Percentiles rank a stretch among this genome's conserved stretches.
These are phyloP conservation scores for Lasiosphaeria miniovina DNA, from an alignment of 495 filamentous ascomycete genomes.

Conservation along the genomic window DNA sequence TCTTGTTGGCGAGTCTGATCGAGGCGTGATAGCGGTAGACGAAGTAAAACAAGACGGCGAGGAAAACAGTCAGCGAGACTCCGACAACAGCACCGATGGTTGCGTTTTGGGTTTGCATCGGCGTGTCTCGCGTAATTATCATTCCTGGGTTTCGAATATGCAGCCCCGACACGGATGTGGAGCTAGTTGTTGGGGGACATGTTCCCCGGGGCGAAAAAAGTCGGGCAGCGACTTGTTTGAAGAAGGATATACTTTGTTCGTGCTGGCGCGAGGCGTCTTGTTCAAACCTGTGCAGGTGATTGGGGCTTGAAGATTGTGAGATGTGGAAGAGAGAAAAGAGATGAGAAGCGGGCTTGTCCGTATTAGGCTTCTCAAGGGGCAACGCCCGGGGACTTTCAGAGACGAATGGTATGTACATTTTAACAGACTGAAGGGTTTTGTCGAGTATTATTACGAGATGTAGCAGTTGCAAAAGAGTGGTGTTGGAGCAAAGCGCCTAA, in stretches of 20 bases:
- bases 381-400: not conserved
- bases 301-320: not conserved
- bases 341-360: not conserved
- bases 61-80: slow-evolving; percentile 31
- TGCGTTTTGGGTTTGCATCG: slow-evolving; percentile 26
- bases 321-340: not conserved
- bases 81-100: slow-evolving; percentile 37
- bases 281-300: no score
- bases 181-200: not conserved
- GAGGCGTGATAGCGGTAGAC: slow-evolving; percentile 30
- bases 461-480: not conserved
- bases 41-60: slow-evolving; percentile 27
- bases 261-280: no score
- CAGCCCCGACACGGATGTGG: not conserved
- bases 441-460: not conserved
- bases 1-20: slow-evolving; percentile 25
- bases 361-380: not conserved
- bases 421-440: not conserved
- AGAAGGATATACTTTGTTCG: no score
- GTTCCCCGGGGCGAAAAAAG: no score
- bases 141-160: not conserved
- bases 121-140: not conserved
- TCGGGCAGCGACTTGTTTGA: no score
- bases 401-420: not conserved
- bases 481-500: not conserved